phyloP scores from a whole-genome alignment of 768 basidiomycete species.

The Zangia roseola region DNA sequence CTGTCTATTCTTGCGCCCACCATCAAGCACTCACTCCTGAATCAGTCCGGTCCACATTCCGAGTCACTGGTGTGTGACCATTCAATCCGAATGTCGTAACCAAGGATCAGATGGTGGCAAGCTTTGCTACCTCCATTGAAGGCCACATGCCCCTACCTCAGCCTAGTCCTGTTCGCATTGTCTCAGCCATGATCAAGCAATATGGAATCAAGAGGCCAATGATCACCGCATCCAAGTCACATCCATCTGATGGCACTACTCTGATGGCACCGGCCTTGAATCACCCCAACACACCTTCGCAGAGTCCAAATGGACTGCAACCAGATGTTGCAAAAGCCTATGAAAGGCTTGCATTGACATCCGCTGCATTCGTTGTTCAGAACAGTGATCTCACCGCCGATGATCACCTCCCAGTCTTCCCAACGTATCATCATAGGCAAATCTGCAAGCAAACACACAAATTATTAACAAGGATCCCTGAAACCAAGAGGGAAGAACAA shows the following conservation, averaged over 20 bases:
- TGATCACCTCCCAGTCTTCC: background rate
- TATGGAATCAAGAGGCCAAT: too few species aligned
- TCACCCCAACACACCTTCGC: too few species aligned
- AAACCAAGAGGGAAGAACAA: background rate
- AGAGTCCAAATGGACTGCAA: too few species aligned
- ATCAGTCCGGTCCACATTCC: slow-evolving; percentile 26
- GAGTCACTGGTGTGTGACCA: slow-evolving; percentile 30
- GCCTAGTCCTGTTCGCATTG: background rate
- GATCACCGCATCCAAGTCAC: too few species aligned
- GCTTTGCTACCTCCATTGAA: background rate
- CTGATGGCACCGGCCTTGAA: too few species aligned
- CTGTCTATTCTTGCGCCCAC: slow-evolving; percentile 17
- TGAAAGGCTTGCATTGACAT: slow-evolving; percentile 2
- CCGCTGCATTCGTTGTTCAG: slow-evolving; percentile 6
- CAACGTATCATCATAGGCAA: too few species aligned
- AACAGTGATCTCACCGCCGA: slow-evolving; percentile 2
- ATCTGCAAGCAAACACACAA: background rate
- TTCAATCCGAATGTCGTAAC: slow-evolving; percentile 4
- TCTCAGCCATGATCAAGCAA: background rate
- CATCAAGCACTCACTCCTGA: slow-evolving; percentile 14
- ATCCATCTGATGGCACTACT: too few species aligned
- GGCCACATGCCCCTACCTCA: background rate
- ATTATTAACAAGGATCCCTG: background rate
- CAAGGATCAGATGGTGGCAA: slow-evolving; percentile 6
- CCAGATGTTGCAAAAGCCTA: background rate